Evolutionary conservation across 2,329 filamentous ascomycete genomes (phyloP).

Genomic region (Metarhizium humberi): DNA sequence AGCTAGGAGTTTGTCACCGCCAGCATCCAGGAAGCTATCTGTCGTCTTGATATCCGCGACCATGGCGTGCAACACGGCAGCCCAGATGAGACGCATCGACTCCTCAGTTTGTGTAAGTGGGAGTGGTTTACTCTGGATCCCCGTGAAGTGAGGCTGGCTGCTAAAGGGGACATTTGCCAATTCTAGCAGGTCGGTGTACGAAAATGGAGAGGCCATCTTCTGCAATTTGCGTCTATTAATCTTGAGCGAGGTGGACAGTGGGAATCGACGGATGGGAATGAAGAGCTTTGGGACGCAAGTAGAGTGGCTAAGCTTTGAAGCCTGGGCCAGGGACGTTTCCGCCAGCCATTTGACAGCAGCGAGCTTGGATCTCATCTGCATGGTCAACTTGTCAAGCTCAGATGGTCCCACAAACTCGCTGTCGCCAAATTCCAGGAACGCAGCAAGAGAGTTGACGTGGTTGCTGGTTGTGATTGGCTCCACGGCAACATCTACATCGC

Average conservation of each 20-base stretch:
- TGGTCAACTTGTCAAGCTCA: conserved; percentile 27
- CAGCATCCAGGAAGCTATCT: conserved; percentile 36
- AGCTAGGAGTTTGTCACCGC: conserved; percentile 36
- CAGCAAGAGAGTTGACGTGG: conserved; percentile 31
- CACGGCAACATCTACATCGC: conserved; percentile 37
- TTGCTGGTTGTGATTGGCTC: conserved; percentile 38
- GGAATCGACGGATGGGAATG: conserved; percentile 37
- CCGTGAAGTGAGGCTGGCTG: conserved; percentile 24
- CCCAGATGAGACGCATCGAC: conserved; percentile 38
- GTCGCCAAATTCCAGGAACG: conserved; percentile 40
- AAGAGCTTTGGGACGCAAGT: conserved; percentile 37
- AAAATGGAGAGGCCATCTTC: conserved; percentile 31
- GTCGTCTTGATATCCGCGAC: conserved; percentile 29
- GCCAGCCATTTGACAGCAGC: conserved; percentile 35
- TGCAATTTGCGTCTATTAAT: conserved; percentile 39
- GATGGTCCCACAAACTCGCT: conserved; percentile 26
- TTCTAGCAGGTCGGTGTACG: conserved; percentile 31
- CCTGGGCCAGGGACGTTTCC: conserved; percentile 29
- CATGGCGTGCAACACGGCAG: conserved; percentile 29
- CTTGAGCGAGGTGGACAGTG: conserved; percentile 40
- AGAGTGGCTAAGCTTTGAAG: conserved; percentile 11
- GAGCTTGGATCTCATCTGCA: conserved; percentile 31
- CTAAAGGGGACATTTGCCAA: conserved; percentile 23
- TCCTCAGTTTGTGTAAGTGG: conserved; percentile 39
- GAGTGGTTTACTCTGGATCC: conserved; percentile 32